Percentiles rank a stretch among this genome's conserved stretches.
Conservation (phyloP, 108 stramenopile genomes). For the Cyclotella cryptica region DNA sequence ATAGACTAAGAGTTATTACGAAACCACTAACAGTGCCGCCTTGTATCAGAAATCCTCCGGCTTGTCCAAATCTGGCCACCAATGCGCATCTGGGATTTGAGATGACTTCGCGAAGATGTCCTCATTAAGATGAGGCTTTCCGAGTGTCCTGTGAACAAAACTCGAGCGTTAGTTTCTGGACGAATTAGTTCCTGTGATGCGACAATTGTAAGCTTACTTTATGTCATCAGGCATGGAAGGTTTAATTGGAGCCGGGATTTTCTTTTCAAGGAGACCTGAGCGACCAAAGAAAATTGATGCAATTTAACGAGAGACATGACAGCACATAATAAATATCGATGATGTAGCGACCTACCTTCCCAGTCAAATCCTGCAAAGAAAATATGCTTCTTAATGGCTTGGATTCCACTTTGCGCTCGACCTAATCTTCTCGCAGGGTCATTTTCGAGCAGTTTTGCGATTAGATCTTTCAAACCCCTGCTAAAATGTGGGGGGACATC, state of each 20-base stretch:
- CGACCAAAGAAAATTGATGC: background rate
- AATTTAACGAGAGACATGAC: no score
- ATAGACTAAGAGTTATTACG: no score
- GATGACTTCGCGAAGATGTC: background rate
- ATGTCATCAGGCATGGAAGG: conserved; percentile 21
- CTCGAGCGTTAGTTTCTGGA: background rate
- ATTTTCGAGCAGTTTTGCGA: conserved; percentile 65
- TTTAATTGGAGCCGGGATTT: conserved; percentile 10
- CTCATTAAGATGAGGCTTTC: conserved; percentile 15
- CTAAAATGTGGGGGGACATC: conserved; percentile 48
- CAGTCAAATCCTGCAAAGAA: conserved; percentile 57
- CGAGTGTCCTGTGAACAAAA: conserved; percentile 8
- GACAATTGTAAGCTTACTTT: background rate
- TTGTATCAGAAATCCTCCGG: background rate
- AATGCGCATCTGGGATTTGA: background rate
- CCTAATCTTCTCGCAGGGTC: conserved; percentile 72
- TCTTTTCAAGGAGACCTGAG: conserved; percentile 14
- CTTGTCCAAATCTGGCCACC: conserved; percentile 23
- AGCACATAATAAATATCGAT: no score
- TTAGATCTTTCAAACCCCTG: conserved; percentile 60
- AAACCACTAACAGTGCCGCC: no score
- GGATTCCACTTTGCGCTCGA: conserved; percentile 54
- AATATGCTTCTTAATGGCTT: conserved; percentile 46
- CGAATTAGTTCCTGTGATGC: no score
- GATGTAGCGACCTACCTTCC: conserved; percentile 29